Conservation (phyloP, 352 stramenopile genomes). For the Phytophthora boehmeriae region DNA sequence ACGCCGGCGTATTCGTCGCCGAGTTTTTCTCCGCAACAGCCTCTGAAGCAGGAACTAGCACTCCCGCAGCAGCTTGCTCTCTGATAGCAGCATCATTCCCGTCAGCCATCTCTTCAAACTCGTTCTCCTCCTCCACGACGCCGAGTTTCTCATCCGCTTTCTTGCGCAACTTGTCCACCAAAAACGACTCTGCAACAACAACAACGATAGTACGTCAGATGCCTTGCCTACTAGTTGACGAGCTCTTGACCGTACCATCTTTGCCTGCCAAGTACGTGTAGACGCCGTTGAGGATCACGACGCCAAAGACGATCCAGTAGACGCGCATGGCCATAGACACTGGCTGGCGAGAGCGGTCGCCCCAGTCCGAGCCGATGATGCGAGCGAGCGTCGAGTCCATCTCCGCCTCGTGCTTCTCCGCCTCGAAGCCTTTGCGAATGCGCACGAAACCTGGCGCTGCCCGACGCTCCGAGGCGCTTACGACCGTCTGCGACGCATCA, state of each 20-base stretch:
- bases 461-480: conserved; percentile 9
- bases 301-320: conserved; percentile 69
- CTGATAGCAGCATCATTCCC: not conserved
- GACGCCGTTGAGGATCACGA: conserved; percentile 64
- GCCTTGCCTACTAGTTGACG: too few relatives aligned
- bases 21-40: conserved; percentile 4
- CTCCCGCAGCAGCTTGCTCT: not conserved
- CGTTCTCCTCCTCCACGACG: conserved; percentile 46
- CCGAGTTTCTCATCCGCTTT: conserved; percentile 63
- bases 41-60: not conserved
- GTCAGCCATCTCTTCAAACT: conserved; percentile 44
- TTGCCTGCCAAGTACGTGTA: conserved; percentile 64
- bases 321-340: conserved; percentile 74
- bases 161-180: conserved; percentile 59
- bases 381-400: conserved; percentile 65
- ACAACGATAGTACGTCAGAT: not conserved
- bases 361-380: conserved; percentile 80
- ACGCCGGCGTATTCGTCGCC: conserved; percentile 9
- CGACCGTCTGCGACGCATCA: not conserved
- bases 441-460: conserved; percentile 42
- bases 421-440: conserved; percentile 39
- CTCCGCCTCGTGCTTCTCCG: conserved; percentile 46
- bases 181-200: conserved; percentile 40
- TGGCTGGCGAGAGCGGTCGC: conserved; percentile 64
- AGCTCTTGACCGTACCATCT: conserved; percentile 32